phyloP scores from a whole-genome alignment of 2,329 filamentous ascomycete genomes.

The Lasiodiplodia theobromae region DNA sequence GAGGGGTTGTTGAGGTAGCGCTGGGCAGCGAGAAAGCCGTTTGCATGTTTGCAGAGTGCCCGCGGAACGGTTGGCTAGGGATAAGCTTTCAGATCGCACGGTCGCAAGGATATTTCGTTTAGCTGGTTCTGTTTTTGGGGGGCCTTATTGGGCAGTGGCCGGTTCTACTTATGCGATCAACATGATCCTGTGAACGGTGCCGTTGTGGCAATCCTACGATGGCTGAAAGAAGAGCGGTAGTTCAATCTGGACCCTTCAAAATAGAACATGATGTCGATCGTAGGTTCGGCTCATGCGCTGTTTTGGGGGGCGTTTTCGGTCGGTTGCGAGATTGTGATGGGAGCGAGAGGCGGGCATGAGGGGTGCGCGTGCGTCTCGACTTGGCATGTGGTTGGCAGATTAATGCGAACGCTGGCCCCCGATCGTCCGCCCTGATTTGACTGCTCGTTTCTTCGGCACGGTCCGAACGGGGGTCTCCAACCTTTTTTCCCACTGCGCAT shows the following conservation, averaged over 20 bases:
- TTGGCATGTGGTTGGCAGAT: not conserved
- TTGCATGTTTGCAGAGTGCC: constrained; percentile 1
- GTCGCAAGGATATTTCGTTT: not conserved
- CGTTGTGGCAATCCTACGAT: constrained; percentile 5
- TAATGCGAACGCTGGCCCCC: not conserved
- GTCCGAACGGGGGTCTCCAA: constrained; percentile 18
- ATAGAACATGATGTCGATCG: constrained; percentile 4
- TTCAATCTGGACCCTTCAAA: not conserved
- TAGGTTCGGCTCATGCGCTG: not conserved
- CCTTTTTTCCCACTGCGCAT: not conserved
- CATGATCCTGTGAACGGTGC: constrained; percentile 12
- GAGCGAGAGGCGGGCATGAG: not conserved
- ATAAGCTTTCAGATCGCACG: not conserved
- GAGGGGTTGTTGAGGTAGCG: not conserved
- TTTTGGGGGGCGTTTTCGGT: not conserved
- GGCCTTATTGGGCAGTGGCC: not conserved
- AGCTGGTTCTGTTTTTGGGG: not conserved
- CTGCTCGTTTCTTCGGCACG: constrained; percentile 24
- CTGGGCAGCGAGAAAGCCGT: not conserved
- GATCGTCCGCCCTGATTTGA: not conserved
- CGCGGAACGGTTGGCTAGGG: not conserved
- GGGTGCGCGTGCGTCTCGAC: not conserved
- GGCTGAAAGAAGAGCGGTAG: not conserved
- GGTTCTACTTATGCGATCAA: constrained; percentile 1
- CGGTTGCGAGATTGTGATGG: constrained; percentile 19